phyloP scores from a whole-genome alignment of 164 flowering plant species.

The Warburgia ugandensis region DNA sequence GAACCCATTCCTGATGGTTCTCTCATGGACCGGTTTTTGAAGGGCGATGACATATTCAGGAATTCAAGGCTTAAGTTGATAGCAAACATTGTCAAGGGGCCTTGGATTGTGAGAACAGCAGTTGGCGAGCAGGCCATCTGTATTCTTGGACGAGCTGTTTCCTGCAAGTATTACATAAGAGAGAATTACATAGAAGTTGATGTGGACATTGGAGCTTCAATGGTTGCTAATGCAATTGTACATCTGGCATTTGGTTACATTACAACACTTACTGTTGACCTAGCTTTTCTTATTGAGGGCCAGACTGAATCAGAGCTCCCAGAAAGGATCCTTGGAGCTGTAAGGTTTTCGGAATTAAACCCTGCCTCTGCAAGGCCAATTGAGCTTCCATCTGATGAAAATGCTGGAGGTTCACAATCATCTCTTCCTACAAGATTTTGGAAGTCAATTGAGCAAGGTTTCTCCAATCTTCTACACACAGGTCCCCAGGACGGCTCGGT shows the following conservation, averaged over 20 bases:
- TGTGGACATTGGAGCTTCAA: slow-evolving; percentile 52
- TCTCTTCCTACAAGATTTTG: slow-evolving; percentile 49
- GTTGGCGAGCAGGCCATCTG: slow-evolving; percentile 96
- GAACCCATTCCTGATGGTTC: slow-evolving; percentile 64
- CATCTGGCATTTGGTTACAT: slow-evolving; percentile 89
- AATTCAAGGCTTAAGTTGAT: slow-evolving; percentile 82
- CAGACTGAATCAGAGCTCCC: slow-evolving; percentile 80
- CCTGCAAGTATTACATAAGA: slow-evolving; percentile 53
- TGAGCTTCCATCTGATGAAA: slow-evolving; percentile 26
- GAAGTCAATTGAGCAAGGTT: slow-evolving; percentile 77
- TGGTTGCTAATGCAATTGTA: slow-evolving; percentile 90
- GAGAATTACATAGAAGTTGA: slow-evolving; percentile 65
- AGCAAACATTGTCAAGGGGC: slow-evolving; percentile 88
- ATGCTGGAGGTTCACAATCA: slow-evolving; percentile 26
- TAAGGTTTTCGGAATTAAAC: slow-evolving; percentile 73
- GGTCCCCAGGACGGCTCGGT: slow-evolving; percentile 45
- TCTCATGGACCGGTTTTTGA: slow-evolving; percentile 58
- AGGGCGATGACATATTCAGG: slow-evolving; percentile 67
- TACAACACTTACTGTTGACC: slow-evolving; percentile 71
- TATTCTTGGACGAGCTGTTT: slow-evolving; percentile 72
- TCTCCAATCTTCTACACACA: slow-evolving; percentile 47
- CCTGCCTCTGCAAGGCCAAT: slow-evolving; percentile 53
- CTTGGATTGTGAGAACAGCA: slow-evolving; percentile 89
- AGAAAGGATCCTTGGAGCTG: slow-evolving; percentile 70
- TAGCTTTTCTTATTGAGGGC: slow-evolving; percentile 85